Evolutionary conservation across 176 grass and related monocot species (phyloP), one percentile per base, ranked within the genome.

Genomic region (Cenchrus fungigraminus): DNA sequence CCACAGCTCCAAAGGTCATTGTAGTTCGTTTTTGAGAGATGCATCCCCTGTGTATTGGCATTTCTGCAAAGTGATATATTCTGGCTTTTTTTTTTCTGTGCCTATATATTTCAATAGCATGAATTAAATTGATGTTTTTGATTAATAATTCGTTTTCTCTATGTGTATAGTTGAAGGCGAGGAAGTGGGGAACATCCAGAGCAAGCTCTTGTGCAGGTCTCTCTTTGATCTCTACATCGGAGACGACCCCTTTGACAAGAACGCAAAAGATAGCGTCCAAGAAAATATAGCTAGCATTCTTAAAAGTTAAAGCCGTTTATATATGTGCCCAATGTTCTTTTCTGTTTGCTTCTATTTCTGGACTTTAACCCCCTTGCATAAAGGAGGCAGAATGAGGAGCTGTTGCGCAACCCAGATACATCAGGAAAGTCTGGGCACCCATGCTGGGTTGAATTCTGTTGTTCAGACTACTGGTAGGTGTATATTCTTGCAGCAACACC

Each of bases 141-240:
- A 72, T 83, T 67, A 73, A 77, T 67, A 49, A 58, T 12, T 15
- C 57, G 10, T 74, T 46, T 50, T 86, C 12, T 65, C 0, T 51
- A 12, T 78, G 11, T 75, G 14, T 80, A 16, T 61, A 98, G 96
- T 98, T 84, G 78, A 82, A 83, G 91, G 91, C 42, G 71, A 92
- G 31, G 88, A 95, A 60, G 57, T 95, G 62, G 93, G 93, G 40
- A 65, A 85, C 77, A 92, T 98, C 79, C 89, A 95, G 78, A 98
- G 88, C 88, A 94, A 92, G 73, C 93, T 95, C 68, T 74, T 95
- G 69, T 98, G 96, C 71, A 63, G 83, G 66, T 95, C 96, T 16
- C 84, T 95, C 58, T 92, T 98, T 59, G 96, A 98, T 92, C 96
- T 98, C 66, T 95, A 98, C 79, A 83, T 95, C 4, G 96, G 96